Base-by-base conservation (phyloP, 257 asterid genomes). In the Solanum dulcamara region DNA sequence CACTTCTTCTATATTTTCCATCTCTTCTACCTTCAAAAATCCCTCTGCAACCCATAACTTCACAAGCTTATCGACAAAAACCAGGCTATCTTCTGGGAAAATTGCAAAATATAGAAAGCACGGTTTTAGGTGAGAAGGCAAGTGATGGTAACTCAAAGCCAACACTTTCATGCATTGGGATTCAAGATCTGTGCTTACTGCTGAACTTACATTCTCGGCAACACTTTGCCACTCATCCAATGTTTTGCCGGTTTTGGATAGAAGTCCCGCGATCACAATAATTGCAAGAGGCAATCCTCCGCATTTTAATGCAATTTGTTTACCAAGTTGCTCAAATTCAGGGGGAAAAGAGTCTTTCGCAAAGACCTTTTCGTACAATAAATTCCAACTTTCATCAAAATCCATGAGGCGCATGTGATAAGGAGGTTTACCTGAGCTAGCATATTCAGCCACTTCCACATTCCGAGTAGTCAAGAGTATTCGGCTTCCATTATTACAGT, bases 381-480 rank as follows among this genome's bases (percentile, higher is more conserved):
- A 85, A n/a, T 14, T 48, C 85, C 81, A 81, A 71, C 87, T 51
- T 57, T 87, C 72, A 12, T 32, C 86, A 51, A 46, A 37, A 11
- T 74, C 18, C 42, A 86, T 9, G 44, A 46, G 81, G 7, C 22
- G 18, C 84, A 80, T 80, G 7, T 30, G 46, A 11, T 50, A 24
- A 40, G 57, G 68, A 15, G 12, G 37, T 15, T 22, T 48, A 83
- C 18, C 44, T 37, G 30, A 38, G 46, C 70, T 44, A n/a, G 51
- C 80, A 26, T 66, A 37, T 70, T 14, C 6, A 64, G 83, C 85
- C 66, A 84, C 79, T 12, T 87, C 38, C 53, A 5, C 18, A 11
- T 59, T 50, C 74, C 83, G 85, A 64, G 85, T 87, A 6, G 89
- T 87, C 6, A 87, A 24, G 32, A 87, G 57, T 33, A 87, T 84